A percentile compares a stretch with the other conserved stretches of the same genome.
These are phyloP conservation scores for Leptoxyphium fumago DNA, from an alignment of 2,329 filamentous ascomycete genomes.

Conservation along the genomic window DNA sequence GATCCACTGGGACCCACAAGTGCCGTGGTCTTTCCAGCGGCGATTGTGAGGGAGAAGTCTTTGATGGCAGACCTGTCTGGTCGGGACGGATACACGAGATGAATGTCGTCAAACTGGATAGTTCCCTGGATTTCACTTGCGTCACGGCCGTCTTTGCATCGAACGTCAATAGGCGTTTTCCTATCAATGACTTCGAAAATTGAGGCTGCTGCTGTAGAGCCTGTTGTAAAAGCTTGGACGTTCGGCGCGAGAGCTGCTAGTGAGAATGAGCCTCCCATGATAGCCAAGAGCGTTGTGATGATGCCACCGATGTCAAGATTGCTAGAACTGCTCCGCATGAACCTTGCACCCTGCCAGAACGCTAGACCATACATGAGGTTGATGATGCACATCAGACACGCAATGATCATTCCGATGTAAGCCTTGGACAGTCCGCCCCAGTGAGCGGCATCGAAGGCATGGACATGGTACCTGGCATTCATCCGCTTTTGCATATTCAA, in stretches of 20 bases:
- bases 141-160: slow-evolving; percentile 49
- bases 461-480: slow-evolving; percentile 62
- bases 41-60: slow-evolving; percentile 59
- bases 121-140: slow-evolving; percentile 57
- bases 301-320: slow-evolving; percentile 49
- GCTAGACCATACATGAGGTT: slow-evolving; percentile 73
- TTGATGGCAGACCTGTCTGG: slow-evolving; percentile 78
- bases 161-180: slow-evolving; percentile 63
- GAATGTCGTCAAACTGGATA: slow-evolving; percentile 64
- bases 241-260: slow-evolving; percentile 74
- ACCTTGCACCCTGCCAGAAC: slow-evolving; percentile 73
- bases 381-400: slow-evolving; percentile 63
- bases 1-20: slow-evolving; percentile 84
- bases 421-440: slow-evolving; percentile 62
- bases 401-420: slow-evolving; percentile 61
- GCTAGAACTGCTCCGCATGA: slow-evolving; percentile 45
- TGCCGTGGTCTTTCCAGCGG: slow-evolving; percentile 76
- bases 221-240: slow-evolving; percentile 65
- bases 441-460: slow-evolving; percentile 54
- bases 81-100: slow-evolving; percentile 85
- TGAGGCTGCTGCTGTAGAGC: slow-evolving; percentile 67
- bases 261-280: slow-evolving; percentile 81
- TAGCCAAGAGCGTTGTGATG: slow-evolving; percentile 69
- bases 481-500: slow-evolving; percentile 83
- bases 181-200: slow-evolving; percentile 87